Evolutionary conservation across 768 basidiomycete genomes (phyloP), one percentile per base, ranked within the genome.

Genomic region (Antrodiella citrinella): DNA sequence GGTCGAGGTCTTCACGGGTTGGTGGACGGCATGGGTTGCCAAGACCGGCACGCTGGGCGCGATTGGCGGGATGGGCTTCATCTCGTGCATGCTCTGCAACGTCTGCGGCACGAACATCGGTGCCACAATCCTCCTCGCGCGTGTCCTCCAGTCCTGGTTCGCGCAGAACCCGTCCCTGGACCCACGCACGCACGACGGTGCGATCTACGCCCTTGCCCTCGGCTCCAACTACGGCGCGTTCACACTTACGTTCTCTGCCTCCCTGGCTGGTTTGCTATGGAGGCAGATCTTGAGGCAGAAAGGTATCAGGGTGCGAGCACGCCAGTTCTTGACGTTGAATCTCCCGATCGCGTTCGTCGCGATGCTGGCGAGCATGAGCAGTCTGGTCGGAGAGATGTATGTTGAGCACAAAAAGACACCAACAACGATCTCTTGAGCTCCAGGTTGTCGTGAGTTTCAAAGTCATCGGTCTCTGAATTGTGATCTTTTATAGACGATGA

Each of bases 221-320:
- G 86, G 87, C 2, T 86, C 82, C 49, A 96, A 96, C 65, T 84
- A 91, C 26, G 94, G 94, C 11, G 94, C 94, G 1, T 86, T 94
- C 56, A 86, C 83, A 54, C 84, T 89, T 62, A 88, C 90, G 7
- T 94, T 93, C 61, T 84, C 85, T 4, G 90, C 89, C 0, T 90
- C 86, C 49, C 77, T 96, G 13, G 92, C 91, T 0, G 93, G 93
- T 0, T 68, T 98, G 40, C 72, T 96, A 13, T 97, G 94, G 93
- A 68, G 73, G 19, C 62, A 70, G 13, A 91, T 95, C 49, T 68
- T 95, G 48, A 59, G 62, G 51, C 83, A 88, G 63, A 94, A 91
- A 65, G 77, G 74, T 1, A 82, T 91, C 41, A 55, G 58, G 3
- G 74, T 96, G 15, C 72, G 57, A 23, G 81, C 81, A 56, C 49